phyloP scores from a whole-genome alignment of 768 basidiomycete species.

The Lanmaoa pseudosensibilis region DNA sequence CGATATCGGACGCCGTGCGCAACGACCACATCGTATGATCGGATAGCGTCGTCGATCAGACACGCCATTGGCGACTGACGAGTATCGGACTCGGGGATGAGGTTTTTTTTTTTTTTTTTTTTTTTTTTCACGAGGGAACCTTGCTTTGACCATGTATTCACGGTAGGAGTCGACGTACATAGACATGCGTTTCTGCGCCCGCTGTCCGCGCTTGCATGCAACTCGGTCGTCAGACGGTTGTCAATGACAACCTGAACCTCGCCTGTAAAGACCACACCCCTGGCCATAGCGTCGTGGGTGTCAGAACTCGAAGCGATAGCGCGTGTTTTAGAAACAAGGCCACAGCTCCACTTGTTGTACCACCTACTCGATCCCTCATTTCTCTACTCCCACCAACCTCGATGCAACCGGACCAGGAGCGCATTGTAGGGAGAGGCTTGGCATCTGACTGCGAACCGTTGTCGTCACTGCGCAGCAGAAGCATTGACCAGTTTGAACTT shows the following conservation, averaged over 20 bases:
- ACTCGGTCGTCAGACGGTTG: neutral
- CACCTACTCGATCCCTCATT: neutral
- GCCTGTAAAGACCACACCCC: neutral
- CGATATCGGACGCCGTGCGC: neutral
- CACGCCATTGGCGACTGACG: neutral
- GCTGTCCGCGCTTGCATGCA: neutral
- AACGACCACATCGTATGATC: neutral
- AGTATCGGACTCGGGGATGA: neutral
- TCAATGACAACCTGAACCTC: slow-evolving; percentile 1
- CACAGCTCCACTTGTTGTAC: neutral
- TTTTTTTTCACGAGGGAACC: neutral
- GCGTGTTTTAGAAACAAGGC: neutral
- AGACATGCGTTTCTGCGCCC: neutral
- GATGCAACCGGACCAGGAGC: slow-evolving; percentile 3
- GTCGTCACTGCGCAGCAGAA: slow-evolving; percentile 5
- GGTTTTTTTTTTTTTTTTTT: neutral
- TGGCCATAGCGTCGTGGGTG: neutral
- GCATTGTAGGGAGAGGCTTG: slow-evolving; percentile 7
- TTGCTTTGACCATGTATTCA: neutral
- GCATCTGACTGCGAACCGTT: neutral
- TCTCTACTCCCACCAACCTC: neutral
- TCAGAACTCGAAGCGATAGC: neutral
- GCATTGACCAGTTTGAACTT: neutral
- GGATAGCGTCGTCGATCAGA: neutral
- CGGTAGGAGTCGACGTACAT: neutral